Evolutionary conservation across 1,284 basidiomycete genomes (phyloP).

Genomic region (Mycena sp.): DNA sequence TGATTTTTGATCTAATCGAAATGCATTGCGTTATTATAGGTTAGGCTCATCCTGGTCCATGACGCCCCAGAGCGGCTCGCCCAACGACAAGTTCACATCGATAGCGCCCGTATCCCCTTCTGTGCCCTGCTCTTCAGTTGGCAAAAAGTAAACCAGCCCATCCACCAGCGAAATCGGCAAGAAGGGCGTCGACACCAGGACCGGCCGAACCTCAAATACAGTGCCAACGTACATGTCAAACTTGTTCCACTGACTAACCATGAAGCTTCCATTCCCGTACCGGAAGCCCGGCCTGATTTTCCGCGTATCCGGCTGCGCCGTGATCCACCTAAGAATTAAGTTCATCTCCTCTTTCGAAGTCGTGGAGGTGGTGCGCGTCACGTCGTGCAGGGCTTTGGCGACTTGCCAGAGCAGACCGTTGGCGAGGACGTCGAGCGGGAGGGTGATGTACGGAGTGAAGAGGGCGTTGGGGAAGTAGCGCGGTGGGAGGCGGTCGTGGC

Average conservation of each 20-base stretch:
- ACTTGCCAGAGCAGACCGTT: slow-evolving; percentile 33
- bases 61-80: slow-evolving; percentile 24
- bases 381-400: slow-evolving; percentile 34
- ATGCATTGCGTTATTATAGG: no score
- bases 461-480: slow-evolving; percentile 38
- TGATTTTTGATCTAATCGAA: no score
- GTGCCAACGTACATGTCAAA: slow-evolving; percentile 30
- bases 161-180: slow-evolving; percentile 27
- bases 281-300: slow-evolving; percentile 15
- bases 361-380: slow-evolving; percentile 22
- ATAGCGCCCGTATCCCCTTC: slow-evolving; percentile 23
- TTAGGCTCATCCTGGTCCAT: slow-evolving; percentile 14
- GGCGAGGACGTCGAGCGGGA: slow-evolving; percentile 30
- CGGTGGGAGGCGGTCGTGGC: slow-evolving; percentile 27
- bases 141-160: slow-evolving; percentile 27
- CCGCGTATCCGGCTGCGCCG: slow-evolving; percentile 29
- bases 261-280: slow-evolving; percentile 29
- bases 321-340: slow-evolving; percentile 35
- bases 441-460: slow-evolving; percentile 24
- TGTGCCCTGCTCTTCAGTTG: slow-evolving; percentile 6
- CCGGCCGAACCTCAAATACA: slow-evolving; percentile 25
- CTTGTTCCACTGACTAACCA: slow-evolving; percentile 33
- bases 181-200: slow-evolving; percentile 30
- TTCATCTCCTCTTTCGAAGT: slow-evolving; percentile 22
- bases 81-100: slow-evolving; percentile 27